Conservation (phyloP, 805 yeast species). For the Saccharomycopsis fodiens region DNA sequence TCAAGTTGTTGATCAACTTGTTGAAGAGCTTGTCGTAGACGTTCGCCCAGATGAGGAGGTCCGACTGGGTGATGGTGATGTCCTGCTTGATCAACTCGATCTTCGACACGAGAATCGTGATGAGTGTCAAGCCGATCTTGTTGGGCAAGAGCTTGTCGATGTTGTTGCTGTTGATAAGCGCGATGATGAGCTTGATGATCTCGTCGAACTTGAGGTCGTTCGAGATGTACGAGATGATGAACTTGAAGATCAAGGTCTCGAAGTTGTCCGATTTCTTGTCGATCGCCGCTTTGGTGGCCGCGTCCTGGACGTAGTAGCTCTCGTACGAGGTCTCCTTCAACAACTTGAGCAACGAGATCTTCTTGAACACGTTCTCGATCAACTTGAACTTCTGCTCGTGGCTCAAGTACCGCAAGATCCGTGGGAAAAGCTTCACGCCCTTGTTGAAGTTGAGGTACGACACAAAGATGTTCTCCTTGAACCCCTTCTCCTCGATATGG, state of each 20-base stretch:
- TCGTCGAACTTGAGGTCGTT: slow-evolving; percentile 69
- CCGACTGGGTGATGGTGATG: slow-evolving; percentile 30
- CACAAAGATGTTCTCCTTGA: slow-evolving; percentile 70
- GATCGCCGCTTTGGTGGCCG: slow-evolving; percentile 43
- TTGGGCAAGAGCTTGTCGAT: slow-evolving; percentile 51
- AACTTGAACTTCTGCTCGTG: slow-evolving; percentile 71
- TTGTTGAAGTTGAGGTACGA: slow-evolving; percentile 78
- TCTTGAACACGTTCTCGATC: slow-evolving; percentile 70
- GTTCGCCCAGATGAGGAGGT: slow-evolving; percentile 62
- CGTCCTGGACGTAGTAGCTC: slow-evolving; percentile 39
- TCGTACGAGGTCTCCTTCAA: slow-evolving; percentile 74
- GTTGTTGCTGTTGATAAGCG: slow-evolving; percentile 57
- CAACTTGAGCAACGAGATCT: slow-evolving; percentile 72
- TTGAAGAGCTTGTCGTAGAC: slow-evolving; percentile 80
- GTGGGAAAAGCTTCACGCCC: slow-evolving; percentile 81
- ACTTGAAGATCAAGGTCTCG: slow-evolving; percentile 74
- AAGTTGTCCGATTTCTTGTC: slow-evolving; percentile 64
- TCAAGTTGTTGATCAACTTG: slow-evolving; percentile 67
- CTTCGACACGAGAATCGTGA: slow-evolving; percentile 85
- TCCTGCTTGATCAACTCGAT: slow-evolving; percentile 83
- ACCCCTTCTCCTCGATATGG: slow-evolving; percentile 36
- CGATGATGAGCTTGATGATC: slow-evolving; percentile 67
- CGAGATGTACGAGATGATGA: slow-evolving; percentile 73
- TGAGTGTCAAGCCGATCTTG: slow-evolving; percentile 76
- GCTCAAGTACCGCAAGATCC: slow-evolving; percentile 75